Evolutionary conservation across 2,329 filamentous ascomycete genomes (phyloP).

Genomic region (Microcera coccophila): DNA sequence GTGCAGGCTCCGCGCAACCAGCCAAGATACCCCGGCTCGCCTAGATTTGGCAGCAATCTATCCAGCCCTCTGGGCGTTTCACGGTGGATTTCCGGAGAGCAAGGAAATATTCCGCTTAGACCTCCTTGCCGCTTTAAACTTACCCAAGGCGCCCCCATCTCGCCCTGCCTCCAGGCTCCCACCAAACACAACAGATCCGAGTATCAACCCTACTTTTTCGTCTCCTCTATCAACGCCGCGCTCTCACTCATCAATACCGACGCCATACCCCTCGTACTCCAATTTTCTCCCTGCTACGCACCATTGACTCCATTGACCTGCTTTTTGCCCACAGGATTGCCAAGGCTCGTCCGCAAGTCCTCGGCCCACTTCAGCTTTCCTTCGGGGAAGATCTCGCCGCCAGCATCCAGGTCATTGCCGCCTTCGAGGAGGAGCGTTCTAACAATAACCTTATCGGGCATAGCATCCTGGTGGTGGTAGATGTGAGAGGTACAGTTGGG

Average conservation of each 20-base stretch:
- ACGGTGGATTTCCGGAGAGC: too few species aligned
- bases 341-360: background rate
- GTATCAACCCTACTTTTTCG: too few species aligned
- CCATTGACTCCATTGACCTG: background rate
- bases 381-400: background rate
- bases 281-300: background rate
- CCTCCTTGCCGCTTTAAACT: too few species aligned
- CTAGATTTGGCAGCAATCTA: too few species aligned
- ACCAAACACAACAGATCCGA: too few species aligned
- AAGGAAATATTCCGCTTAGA: too few species aligned
- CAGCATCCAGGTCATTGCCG: background rate
- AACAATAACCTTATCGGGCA: background rate
- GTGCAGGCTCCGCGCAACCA: too few species aligned
- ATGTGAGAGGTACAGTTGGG: slow-evolving; percentile 1
- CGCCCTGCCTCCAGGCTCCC: too few species aligned
- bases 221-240: too few species aligned
- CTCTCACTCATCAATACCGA: background rate
- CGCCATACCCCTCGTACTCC: background rate
- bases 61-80: too few species aligned
- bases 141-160: too few species aligned
- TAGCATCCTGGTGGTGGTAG: background rate
- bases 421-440: background rate
- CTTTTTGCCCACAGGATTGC: background rate
- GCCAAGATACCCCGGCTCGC: too few species aligned
- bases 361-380: background rate